These are phyloP conservation scores for Licmophora abbreviata DNA, from an alignment of 108 stramenopile genomes.

Conservation along the genomic window DNA sequence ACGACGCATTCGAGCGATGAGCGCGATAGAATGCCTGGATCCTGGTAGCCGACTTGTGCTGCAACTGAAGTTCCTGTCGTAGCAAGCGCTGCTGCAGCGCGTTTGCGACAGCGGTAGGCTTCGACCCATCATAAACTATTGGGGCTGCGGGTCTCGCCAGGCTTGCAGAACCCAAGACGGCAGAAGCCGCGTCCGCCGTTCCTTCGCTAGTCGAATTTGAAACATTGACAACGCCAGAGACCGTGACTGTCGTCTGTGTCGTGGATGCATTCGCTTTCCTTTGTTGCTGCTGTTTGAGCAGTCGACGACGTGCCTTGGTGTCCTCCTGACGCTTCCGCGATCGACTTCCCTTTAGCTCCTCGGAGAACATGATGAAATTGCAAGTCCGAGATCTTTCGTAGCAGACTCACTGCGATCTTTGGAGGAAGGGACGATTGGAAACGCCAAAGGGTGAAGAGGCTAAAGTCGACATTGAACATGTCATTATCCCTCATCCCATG, in stretches of 20 bases:
- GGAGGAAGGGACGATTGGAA: too few species aligned
- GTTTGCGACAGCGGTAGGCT: conserved; percentile 39
- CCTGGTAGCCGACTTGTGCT: conserved; percentile 20
- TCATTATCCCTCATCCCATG: too few species aligned
- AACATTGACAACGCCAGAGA: background rate
- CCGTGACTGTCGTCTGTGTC: background rate
- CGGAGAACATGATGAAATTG: conserved; percentile 54
- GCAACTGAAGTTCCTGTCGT: conserved; percentile 34
- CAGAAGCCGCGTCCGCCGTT: background rate
- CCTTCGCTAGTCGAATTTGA: background rate
- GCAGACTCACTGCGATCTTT: too few species aligned
- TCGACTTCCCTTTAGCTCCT: conserved; percentile 65
- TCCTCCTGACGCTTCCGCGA: conserved; percentile 64
- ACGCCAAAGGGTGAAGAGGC: too few species aligned
- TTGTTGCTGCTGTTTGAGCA: conserved; percentile 46
- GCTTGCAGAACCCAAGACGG: too few species aligned
- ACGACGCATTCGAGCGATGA: conserved; percentile 22
- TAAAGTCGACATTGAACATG: too few species aligned
- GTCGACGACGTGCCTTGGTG: conserved; percentile 44
- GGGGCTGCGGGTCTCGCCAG: background rate
- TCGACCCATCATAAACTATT: background rate
- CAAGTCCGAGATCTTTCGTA: too few species aligned
- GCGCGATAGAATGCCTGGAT: conserved; percentile 57
- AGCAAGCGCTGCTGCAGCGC: conserved; percentile 60
- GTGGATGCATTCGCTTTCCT: background rate